Evolutionary conservation across 208 protist species (phyloP), one percentile per base, ranked within the genome.

Genomic region (Strigomonas oncopelti): DNA sequence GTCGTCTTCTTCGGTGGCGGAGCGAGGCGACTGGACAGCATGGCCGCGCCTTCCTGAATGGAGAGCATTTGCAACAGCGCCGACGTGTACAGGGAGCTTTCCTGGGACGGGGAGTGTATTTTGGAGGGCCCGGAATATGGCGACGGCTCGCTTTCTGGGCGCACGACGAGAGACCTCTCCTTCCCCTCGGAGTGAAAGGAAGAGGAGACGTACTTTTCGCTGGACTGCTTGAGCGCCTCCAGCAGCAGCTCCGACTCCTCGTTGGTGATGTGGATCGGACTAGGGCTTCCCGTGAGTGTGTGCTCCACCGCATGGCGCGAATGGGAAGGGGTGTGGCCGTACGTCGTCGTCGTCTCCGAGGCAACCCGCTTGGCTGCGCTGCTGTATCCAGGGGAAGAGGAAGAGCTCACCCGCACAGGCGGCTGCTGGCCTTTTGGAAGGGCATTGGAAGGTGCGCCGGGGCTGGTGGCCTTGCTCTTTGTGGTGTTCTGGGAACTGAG

Each of bases 41-140:
- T 69, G 0, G 73, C 62, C 5, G 70, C 69, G 8, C 84, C 84
- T 42, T 90, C 80, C 32, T 45, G 71, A 55, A 77, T 71, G 24
- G 84, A 90, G 45, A 90, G 73, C 7, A 77, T 75, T 65, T 90
- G 84, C 72, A 90, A 74, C 22, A 90, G 56, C 16, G 74, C 74
- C 2, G 84, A 90, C 24, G 74, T 81, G 69, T 87, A 87, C 54
- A 60, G 42, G 13, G 71, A 71, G 29, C 46, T 32, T 24, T 8
- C 55, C 32, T 36, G 54, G 18, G 13, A 31, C 25, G n/a, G 58
- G 22, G 56, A 61, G 56, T 61, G 11, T 5, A 57, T 38, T 31
- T 13, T 1, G 7, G 0, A 7, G 62, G 22, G 57, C 18, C 51
- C 42, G 5, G 28, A 5, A 22, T 42, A 45, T 0, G 61, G 22